phyloP scores from a whole-genome alignment of 441 rosid genomes.

The Croton laevigatus region DNA sequence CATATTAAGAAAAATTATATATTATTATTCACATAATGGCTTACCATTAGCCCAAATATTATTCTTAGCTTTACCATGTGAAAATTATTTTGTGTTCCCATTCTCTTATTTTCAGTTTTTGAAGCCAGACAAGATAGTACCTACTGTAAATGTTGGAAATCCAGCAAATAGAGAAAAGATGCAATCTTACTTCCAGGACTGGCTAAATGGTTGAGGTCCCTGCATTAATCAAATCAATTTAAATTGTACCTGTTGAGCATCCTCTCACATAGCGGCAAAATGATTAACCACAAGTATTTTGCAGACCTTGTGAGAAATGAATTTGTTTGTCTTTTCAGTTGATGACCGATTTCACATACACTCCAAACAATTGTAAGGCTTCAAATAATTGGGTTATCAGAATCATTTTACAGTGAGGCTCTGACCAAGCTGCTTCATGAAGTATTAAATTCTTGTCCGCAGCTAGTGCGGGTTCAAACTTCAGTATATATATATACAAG shows the following conservation, averaged over 20 bases:
- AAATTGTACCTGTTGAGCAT: slow-evolving; percentile 1
- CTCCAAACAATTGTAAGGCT: neutral
- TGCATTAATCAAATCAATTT: slow-evolving; percentile 5
- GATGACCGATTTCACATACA: neutral
- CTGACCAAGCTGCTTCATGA: neutral
- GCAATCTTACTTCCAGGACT: slow-evolving; percentile 65
- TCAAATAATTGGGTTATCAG: neutral
- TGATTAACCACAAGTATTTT: neutral
- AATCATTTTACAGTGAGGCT: neutral
- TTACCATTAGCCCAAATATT: neutral
- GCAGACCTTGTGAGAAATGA: neutral
- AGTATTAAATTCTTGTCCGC: neutral
- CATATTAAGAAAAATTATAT: neutral
- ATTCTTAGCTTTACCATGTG: slow-evolving; percentile 1
- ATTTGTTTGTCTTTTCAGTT: neutral
- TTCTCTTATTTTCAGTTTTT: slow-evolving; percentile 44
- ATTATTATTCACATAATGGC: neutral
- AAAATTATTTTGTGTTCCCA: slow-evolving; percentile 3
- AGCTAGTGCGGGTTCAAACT: neutral
- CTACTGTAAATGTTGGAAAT: slow-evolving; percentile 63
- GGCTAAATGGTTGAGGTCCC: slow-evolving; percentile 45
- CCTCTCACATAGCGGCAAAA: neutral
- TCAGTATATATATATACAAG: neutral
- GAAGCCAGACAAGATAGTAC: slow-evolving; percentile 72
- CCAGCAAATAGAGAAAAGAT: slow-evolving; percentile 63